A percentile compares a stretch with the other conserved stretches of the same genome.
phyloP scores from a whole-genome alignment of 2,329 filamentous ascomycete species.

The Fusarium sp. region DNA sequence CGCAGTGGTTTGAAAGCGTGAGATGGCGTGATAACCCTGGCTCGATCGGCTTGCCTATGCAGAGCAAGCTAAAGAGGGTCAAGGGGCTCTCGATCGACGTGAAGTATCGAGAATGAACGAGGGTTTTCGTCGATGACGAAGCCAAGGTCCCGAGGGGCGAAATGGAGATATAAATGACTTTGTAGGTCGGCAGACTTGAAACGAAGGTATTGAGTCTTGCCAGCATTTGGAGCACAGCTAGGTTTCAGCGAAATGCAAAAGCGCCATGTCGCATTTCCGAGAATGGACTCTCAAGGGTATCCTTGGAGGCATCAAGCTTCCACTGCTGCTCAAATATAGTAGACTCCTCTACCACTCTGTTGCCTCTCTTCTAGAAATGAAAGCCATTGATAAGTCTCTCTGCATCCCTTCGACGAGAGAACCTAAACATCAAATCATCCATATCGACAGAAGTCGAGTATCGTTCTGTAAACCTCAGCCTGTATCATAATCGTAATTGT shows the following conservation, averaged over 20 bases:
- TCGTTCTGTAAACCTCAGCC: fast-evolving
- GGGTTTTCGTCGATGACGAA: fast-evolving
- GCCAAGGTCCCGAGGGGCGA: not conserved
- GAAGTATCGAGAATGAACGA: not conserved
- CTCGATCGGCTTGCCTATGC: fast-evolving
- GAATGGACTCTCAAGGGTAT: not conserved
- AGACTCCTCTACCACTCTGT: not conserved
- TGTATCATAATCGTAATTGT: fast-evolving
- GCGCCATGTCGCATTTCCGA: not conserved
- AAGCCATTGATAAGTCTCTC: not conserved
- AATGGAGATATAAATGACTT: too few relatives aligned
- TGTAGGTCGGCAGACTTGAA: not conserved
- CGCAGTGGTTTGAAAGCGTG: not conserved
- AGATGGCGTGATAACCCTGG: not conserved
- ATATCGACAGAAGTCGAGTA: not conserved
- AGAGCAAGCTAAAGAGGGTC: not conserved
- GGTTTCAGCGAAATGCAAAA: not conserved
- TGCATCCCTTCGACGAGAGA: fast-evolving
- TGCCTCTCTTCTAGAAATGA: fast-evolving
- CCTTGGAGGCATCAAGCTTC: fast-evolving
- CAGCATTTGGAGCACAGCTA: not conserved
- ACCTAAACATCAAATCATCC: not conserved
- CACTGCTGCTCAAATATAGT: fast-evolving
- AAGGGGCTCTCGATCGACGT: fast-evolving
- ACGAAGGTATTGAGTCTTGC: not conserved